Evolutionary conservation across 2,329 filamentous ascomycete species (phyloP).

Genomic region (Talaromyces sp.): DNA sequence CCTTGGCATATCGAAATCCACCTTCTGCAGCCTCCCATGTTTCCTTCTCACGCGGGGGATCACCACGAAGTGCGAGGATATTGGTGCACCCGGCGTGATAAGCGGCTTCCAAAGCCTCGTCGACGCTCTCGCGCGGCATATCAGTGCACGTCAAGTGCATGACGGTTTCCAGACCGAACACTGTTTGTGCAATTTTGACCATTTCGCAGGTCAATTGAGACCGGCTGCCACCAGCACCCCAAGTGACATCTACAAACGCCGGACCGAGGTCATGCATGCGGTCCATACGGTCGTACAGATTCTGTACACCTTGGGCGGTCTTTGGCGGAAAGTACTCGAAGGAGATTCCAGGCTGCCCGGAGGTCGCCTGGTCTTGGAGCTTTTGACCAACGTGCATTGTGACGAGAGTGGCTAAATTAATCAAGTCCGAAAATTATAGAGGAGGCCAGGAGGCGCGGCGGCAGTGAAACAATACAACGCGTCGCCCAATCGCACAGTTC

Average conservation of each 20-base stretch:
- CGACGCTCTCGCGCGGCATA: conserved; percentile 89
- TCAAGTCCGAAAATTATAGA: neutral
- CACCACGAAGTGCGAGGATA: conserved; percentile 86
- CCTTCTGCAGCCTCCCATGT: conserved; percentile 85
- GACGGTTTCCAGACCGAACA: conserved; percentile 93
- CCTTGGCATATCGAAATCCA: conserved; percentile 85
- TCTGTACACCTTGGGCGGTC: conserved; percentile 83
- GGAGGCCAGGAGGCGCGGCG: neutral
- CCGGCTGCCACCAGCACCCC: conserved; percentile 89
- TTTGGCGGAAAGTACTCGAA: conserved; percentile 99
- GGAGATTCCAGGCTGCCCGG: conserved; percentile 82
- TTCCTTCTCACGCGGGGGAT: conserved; percentile 88
- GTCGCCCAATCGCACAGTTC: neutral
- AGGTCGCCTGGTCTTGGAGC: conserved; percentile 72
- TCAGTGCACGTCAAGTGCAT: conserved; percentile 99
- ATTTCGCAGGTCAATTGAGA: conserved; percentile 95
- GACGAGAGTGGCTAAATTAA: conserved; percentile 8
- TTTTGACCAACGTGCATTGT: conserved; percentile 93
- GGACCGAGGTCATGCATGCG: conserved; percentile 94
- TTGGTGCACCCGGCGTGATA: conserved; percentile 97
- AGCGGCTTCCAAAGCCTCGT: conserved; percentile 77
- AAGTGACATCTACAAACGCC: conserved; percentile 96
- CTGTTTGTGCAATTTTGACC: conserved; percentile 90
- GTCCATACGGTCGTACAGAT: conserved; percentile 98
- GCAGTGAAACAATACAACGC: neutral